A percentile compares a stretch with the other conserved stretches of the same genome.
phyloP scores from a whole-genome alignment of 2,329 filamentous ascomycete genomes.

The Paecilomyces dactylethromorphus region DNA sequence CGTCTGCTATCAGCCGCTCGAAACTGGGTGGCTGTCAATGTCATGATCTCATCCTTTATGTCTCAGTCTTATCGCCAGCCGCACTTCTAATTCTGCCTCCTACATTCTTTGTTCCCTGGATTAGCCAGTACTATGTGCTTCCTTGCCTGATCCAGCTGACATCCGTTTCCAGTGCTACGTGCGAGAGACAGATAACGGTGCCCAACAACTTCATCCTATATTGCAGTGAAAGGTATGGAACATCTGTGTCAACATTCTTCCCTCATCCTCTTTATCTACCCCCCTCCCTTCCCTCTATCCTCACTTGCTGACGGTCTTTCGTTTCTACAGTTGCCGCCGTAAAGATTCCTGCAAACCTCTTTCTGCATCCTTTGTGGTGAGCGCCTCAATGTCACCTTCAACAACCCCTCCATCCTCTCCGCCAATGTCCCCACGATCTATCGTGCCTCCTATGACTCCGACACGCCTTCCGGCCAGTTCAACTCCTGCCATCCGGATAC shows the following conservation, averaged over 20 bases:
- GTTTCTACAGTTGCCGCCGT: slow-evolving; percentile 34
- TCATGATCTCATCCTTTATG: slow-evolving; percentile 2
- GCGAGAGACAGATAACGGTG: slow-evolving; percentile 59
- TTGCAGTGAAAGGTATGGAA: slow-evolving; percentile 56
- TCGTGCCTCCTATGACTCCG: slow-evolving; percentile 30
- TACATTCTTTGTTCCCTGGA: slow-evolving; percentile 4
- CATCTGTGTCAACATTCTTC: slow-evolving; percentile 5
- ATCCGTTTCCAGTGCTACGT: slow-evolving; percentile 47
- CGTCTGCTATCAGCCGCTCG: neutral
- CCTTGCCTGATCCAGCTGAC: slow-evolving; percentile 21
- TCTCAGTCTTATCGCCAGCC: slow-evolving; percentile 1
- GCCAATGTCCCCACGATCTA: slow-evolving; percentile 28
- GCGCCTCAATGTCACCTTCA: slow-evolving; percentile 20
- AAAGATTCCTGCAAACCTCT: slow-evolving; percentile 42
- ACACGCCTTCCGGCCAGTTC: slow-evolving; percentile 19
- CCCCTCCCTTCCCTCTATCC: slow-evolving; percentile 1
- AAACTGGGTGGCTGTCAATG: neutral
- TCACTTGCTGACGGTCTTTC: neutral
- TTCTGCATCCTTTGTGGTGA: slow-evolving; percentile 30
- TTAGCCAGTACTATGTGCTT: slow-evolving; percentile 5
- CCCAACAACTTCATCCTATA: slow-evolving; percentile 56
- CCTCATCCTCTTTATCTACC: slow-evolving; percentile 3
- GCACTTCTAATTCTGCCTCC: slow-evolving; percentile 1
- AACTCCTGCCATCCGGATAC: slow-evolving; percentile 30
- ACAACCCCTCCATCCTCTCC: slow-evolving; percentile 26